Conservation (phyloP, 1,284 basidiomycete species). For the Sanghuangporus sanghuang region DNA sequence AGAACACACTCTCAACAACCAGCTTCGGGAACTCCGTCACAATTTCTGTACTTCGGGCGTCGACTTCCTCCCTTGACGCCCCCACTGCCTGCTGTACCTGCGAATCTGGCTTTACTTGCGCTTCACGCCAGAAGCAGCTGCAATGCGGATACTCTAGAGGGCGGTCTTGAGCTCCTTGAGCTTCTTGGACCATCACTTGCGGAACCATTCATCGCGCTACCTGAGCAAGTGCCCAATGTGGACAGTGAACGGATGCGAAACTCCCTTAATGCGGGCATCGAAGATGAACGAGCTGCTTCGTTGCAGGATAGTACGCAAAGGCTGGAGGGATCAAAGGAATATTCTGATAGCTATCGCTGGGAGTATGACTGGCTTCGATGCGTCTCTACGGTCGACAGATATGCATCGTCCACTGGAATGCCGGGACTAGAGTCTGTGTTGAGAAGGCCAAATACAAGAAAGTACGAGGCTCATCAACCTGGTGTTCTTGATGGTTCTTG, state of each 20-base stretch:
- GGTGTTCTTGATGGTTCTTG: slow-evolving; percentile 70
- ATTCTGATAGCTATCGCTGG: slow-evolving; percentile 17
- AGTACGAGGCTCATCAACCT: slow-evolving; percentile 24
- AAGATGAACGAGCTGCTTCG: not conserved
- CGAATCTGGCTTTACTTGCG: slow-evolving; percentile 62
- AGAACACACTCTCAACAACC: not conserved
- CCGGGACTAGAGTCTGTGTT: slow-evolving; percentile 24
- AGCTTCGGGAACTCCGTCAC: not conserved
- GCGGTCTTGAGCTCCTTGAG: not conserved
- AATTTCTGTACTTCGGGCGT: slow-evolving; percentile 21
- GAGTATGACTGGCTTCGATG: slow-evolving; percentile 19
- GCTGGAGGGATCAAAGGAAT: not conserved
- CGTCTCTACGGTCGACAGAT: slow-evolving; percentile 24
- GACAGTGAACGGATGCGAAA: not conserved
- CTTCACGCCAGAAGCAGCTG: slow-evolving; percentile 29
- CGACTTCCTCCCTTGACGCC: slow-evolving; percentile 34
- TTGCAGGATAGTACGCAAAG: not conserved
- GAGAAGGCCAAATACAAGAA: not conserved
- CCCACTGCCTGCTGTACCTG: slow-evolving; percentile 59
- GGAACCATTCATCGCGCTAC: slow-evolving; percentile 9
- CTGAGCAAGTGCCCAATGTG: not conserved
- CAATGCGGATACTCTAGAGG: not conserved
- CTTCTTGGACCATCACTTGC: not conserved
- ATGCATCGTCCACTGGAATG: slow-evolving; percentile 21
- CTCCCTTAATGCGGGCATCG: not conserved